Base-by-base conservation (phyloP, 2,329 filamentous ascomycete genomes). In the Botrytis fragariae region DNA sequence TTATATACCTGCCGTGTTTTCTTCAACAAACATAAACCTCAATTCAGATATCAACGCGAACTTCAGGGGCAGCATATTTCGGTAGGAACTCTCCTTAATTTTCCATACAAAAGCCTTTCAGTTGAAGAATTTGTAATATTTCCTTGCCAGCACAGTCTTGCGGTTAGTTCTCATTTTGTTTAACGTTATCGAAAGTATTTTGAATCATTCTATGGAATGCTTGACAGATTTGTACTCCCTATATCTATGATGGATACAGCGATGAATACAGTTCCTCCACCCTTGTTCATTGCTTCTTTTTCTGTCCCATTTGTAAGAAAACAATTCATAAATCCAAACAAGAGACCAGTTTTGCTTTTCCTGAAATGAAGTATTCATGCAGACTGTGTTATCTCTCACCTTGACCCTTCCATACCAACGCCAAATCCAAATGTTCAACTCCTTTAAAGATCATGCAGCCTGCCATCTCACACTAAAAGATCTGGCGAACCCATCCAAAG, bases 401-500 rank as follows among this genome's bases (percentile, higher is more conserved):
- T 8, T 22, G 16, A 37, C 22, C 5, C 22, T 22, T 42, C 25
- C 25, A 29, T 4, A 32, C 4, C 8, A 32, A 18, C 16, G 29
- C 14, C 29, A 39, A 25, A 22, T 3, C 22, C 10, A 39, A 22
- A 29, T 32, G 54, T 22, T 12, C 1, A 32, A 42, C n/a, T 7
- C 37, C 37, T 18, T 2, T 2, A 16, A 1, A 7, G 9, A 14
- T 51, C 14, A 64, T 29, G 18, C 25, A n/a, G 70, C 45, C n/a
- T 57, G 25, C 70, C 61, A 72, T 25, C 22, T 42, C 22, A 67
- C 8, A 64, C 61, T 72, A 22, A 72, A 72, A 1, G 60, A 67
- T 35, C 51, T 72, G 4, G n/a, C 22, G 20, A 72, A 67, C 0
- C 74, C 70, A 3, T 72, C 37, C 37, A 72, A 67, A 5, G 4